Evolutionary conservation across 2,329 filamentous ascomycete species (phyloP).

Genomic region (Cytospora paraplurivora): DNA sequence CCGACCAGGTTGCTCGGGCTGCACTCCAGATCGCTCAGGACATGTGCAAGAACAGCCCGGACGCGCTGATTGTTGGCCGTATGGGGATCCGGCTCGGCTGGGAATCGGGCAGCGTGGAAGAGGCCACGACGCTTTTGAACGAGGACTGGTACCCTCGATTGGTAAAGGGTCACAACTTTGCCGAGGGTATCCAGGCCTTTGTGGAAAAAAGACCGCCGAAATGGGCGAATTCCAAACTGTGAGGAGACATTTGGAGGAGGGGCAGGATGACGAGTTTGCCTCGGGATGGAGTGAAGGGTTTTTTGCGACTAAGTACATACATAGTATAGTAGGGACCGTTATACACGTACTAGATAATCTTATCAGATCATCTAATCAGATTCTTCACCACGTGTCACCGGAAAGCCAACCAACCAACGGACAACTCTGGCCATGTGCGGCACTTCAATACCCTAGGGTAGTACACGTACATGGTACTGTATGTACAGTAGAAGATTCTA

Average conservation of each 20-base stretch:
- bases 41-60: slow-evolving; percentile 66
- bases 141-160: slow-evolving; percentile 34
- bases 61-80: slow-evolving; percentile 71
- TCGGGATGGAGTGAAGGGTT: neutral
- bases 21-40: slow-evolving; percentile 56
- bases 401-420: neutral
- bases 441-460: too few species aligned
- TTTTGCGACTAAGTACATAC: neutral
- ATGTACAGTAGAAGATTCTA: too few species aligned
- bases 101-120: slow-evolving; percentile 51
- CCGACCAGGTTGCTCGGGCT: slow-evolving; percentile 51
- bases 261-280: neutral
- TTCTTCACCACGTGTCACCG: neutral
- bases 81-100: slow-evolving; percentile 72
- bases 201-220: slow-evolving; percentile 33
- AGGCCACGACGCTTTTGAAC: slow-evolving; percentile 31
- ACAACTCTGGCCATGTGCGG: too few species aligned
- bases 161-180: slow-evolving; percentile 34
- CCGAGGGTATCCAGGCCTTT: slow-evolving; percentile 36
- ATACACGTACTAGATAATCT: neutral
- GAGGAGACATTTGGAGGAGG: neutral
- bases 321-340: neutral
- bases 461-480: too few species aligned
- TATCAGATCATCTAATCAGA: slow-evolving; percentile 4
- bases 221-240: slow-evolving; percentile 35